Conservation (phyloP, 2,329 filamentous ascomycete genomes). For the Magnaporthiopsis rhizophila region DNA sequence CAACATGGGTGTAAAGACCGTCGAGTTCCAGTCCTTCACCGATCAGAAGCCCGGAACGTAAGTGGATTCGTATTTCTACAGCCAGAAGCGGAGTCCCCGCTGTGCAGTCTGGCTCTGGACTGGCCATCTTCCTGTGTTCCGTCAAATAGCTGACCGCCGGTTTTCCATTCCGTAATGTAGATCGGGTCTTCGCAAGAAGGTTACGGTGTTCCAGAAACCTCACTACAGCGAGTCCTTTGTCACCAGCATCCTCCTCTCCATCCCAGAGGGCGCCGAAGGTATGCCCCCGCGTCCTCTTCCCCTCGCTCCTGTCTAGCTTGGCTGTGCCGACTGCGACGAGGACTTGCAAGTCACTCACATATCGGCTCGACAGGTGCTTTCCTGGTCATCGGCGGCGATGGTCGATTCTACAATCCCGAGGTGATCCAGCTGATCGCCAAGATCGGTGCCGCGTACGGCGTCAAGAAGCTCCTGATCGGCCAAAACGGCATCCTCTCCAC, state of each 20-base stretch:
- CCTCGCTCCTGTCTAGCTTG: background rate
- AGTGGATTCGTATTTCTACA: constrained; percentile 33
- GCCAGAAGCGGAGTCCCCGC: background rate
- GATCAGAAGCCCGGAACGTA: constrained; percentile 99
- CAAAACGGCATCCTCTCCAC: constrained; percentile 96
- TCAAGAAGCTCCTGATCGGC: constrained; percentile 97
- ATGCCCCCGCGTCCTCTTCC: constrained; percentile 15
- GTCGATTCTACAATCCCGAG: constrained; percentile 94
- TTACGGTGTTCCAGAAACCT: constrained; percentile 90
- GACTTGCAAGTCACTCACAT: constrained; percentile 6
- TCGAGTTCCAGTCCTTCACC: constrained; percentile 75
- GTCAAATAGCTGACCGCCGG: constrained; percentile 7
- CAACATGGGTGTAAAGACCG: constrained; percentile 66
- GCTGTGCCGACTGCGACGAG: background rate
- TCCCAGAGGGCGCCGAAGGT: constrained; percentile 86
- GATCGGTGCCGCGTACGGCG: constrained; percentile 92
- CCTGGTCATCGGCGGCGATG: constrained; percentile 95
- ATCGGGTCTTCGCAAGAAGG: constrained; percentile 97
- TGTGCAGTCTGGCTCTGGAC: background rate
- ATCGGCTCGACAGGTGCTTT: constrained; percentile 46
- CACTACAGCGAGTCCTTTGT: constrained; percentile 97
- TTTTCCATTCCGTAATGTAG: constrained; percentile 36
- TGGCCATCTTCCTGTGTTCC: background rate
- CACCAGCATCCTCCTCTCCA: constrained; percentile 87
- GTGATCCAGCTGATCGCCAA: constrained; percentile 95